Conservation (phyloP, 768 basidiomycete genomes). For the Guyanaporus albipodus region DNA sequence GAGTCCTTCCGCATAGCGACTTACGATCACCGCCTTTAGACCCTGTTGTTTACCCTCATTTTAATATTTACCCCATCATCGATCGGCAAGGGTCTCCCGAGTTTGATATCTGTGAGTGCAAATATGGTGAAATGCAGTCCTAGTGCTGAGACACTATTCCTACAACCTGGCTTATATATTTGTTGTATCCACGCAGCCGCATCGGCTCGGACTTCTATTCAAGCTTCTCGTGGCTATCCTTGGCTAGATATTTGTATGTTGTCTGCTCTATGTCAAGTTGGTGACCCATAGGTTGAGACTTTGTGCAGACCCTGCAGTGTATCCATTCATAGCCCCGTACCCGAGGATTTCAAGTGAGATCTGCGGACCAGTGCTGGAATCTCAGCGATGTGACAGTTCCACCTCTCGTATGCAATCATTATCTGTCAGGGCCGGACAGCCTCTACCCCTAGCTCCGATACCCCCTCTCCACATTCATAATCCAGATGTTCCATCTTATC, state of each 20-base stretch:
- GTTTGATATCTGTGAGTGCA: conserved; percentile 36
- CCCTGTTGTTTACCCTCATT: conserved; percentile 38
- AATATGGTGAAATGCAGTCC: too few relatives aligned
- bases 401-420: conserved; percentile 8
- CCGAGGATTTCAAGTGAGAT: too few relatives aligned
- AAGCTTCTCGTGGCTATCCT: too few relatives aligned
- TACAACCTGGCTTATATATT: too few relatives aligned
- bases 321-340: conserved; percentile 17
- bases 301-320: conserved; percentile 17
- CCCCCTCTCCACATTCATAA: conserved; percentile 20
- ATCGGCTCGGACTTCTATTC: too few relatives aligned
- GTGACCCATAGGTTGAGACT: too few relatives aligned
- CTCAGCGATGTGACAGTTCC: neutral
- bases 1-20: neutral
- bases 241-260: conserved; percentile 25
- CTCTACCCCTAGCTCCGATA: conserved; percentile 3
- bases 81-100: conserved; percentile 14
- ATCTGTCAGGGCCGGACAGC: too few relatives aligned
- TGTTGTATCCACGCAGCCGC: too few relatives aligned
- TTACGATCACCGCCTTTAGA: conserved; percentile 33
- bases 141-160: too few relatives aligned
- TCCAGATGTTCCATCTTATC: conserved; percentile 10
- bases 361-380: neutral
- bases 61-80: conserved; percentile 38
- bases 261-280: too few relatives aligned